Evolutionary conservation across 805 yeast genomes (phyloP).

Genomic region (Metschnikowia colocasiae): DNA sequence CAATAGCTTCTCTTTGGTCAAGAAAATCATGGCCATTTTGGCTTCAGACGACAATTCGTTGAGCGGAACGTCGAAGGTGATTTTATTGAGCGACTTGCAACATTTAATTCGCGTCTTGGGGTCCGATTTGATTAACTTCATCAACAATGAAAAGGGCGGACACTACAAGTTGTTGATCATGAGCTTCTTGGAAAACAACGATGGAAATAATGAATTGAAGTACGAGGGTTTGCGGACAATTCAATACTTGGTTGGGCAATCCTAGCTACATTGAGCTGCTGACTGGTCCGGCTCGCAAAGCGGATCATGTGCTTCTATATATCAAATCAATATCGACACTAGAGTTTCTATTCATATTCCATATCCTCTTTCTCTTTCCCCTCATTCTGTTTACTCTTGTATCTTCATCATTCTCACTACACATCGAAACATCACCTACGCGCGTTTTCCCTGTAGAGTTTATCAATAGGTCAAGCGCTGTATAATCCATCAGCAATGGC

Average conservation of each 20-base stretch:
- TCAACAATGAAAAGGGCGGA: conserved; percentile 44
- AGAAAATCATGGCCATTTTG: conserved; percentile 55
- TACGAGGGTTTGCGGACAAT: conserved; percentile 94
- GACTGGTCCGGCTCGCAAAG: not conserved
- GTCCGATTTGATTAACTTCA: conserved; percentile 33
- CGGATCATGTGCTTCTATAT: not conserved
- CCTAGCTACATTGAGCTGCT: conserved; percentile 6
- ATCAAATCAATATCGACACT: conserved; percentile 1
- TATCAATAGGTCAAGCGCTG: not conserved
- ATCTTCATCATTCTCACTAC: not conserved
- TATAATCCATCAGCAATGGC: not conserved
- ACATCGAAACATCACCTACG: not conserved
- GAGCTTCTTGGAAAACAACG: conserved; percentile 66
- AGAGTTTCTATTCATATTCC: not conserved
- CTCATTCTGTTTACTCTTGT: not conserved
- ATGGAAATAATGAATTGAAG: conserved; percentile 80
- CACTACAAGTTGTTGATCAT: conserved; percentile 72
- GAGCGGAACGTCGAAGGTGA: conserved; percentile 26
- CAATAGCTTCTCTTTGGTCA: conserved; percentile 68
- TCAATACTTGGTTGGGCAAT: conserved; percentile 85
- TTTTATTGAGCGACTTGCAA: conserved; percentile 42
- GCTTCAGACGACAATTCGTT: conserved; percentile 23
- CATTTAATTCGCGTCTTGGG: conserved; percentile 40
- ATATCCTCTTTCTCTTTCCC: too few relatives aligned
- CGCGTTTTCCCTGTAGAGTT: not conserved